Evolutionary conservation across 2,329 filamentous ascomycete genomes (phyloP).

Genomic region (Botrytis squamosa): DNA sequence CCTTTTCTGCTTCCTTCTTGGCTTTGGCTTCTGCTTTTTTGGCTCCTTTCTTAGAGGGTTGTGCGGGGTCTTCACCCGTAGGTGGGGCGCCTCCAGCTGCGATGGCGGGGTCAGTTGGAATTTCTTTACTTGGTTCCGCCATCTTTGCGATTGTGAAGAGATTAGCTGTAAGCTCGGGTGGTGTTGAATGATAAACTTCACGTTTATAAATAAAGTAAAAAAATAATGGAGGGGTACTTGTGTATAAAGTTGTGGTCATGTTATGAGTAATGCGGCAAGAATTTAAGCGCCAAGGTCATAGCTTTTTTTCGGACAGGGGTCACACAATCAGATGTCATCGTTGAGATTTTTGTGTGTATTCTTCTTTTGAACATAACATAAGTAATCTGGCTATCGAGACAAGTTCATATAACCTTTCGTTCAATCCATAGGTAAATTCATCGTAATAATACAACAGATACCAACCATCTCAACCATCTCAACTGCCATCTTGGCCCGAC

Average conservation of each 20-base stretch:
- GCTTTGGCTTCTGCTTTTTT: conserved; percentile 87
- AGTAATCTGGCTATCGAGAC: background rate
- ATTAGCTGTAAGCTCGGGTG: background rate
- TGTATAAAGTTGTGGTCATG: conserved; percentile 5
- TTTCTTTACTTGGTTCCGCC: conserved; percentile 29
- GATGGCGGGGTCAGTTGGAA: conserved; percentile 24
- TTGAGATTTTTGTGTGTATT: background rate
- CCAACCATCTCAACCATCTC: background rate
- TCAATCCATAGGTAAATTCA: too few relatives aligned
- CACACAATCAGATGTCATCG: background rate
- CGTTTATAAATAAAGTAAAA: background rate
- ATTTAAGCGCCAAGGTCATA: conserved; percentile 18
- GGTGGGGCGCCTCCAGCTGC: conserved; percentile 12
- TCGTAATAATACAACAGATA: background rate
- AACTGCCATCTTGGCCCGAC: background rate
- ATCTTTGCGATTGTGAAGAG: conserved; percentile 9
- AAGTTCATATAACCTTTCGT: too few relatives aligned
- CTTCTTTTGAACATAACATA: too few relatives aligned
- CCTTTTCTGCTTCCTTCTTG: conserved; percentile 83
- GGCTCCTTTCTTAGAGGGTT: conserved; percentile 69
- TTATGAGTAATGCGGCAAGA: conserved; percentile 21
- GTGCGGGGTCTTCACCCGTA: conserved; percentile 23
- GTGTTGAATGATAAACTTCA: background rate
- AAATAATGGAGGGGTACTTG: conserved; percentile 21
- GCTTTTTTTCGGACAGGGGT: conserved; percentile 14